Base-by-base conservation (phyloP, 805 yeast genomes). In the Schwanniomyces pseudopolymorphus region DNA sequence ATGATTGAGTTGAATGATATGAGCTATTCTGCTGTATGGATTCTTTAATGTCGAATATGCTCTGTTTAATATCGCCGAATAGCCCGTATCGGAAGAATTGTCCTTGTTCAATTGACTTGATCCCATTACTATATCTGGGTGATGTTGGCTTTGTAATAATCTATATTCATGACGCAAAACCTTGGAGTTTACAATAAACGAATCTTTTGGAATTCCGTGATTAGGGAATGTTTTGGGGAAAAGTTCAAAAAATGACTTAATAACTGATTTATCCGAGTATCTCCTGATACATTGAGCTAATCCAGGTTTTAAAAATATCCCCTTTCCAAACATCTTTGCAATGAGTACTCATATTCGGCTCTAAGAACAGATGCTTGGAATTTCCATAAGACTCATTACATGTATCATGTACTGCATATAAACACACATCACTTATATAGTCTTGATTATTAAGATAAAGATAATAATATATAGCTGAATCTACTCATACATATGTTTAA, bases 161-260 rank as follows among this genome's bases (percentile, higher is more conserved):
- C 96, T 69, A 62, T 83, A 92, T 62, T 94, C 98, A 47, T 81
- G 77, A 43, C 96, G 77, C 40, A 92, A 73, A 14, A 67, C 57
- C 40, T 74, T 68, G 11, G 71, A 56, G 57, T 89, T 83, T 4
- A 89, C 64, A 1, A 62, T 57, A 67, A 89, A 92, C 26, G 75
- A 63, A 20, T 83, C 84, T 1, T 55, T 48, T 1, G 86, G 85
- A 2, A 90, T 89, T 2, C 83, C 79, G 0, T 84, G 84, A 1
- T 72, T 45, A 0, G 88, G 85, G 50, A 89, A 84, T 0, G 90
- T 81, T 56, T 78, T 73, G 0, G 97, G 97, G 61, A 92, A 92
- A 13, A 87, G 61, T 17, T 71, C 64, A 62, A 83, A 91, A 59
- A 71, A 84, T 2, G 70, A 57, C 13, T 41, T 41, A 9, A 49